Base-by-base conservation (phyloP, 164 flowering plant species). In the Paratinospora sagittata region DNA sequence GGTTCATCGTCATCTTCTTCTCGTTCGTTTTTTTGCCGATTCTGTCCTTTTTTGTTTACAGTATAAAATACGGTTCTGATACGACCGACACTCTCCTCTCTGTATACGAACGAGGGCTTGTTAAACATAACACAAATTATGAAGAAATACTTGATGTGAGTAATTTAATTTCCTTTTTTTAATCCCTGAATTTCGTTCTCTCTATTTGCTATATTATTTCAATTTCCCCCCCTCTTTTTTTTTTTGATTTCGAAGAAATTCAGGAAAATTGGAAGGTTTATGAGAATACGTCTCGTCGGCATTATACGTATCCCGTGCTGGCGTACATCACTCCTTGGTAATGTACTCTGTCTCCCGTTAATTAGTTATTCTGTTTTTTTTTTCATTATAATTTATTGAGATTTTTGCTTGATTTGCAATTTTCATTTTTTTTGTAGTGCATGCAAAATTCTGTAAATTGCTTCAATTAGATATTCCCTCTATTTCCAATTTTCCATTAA, bases 261-360 rank as follows among this genome's bases (percentile, higher is more conserved):
- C 85, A 94, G 98, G 97, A 91, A 77, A 72, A 88, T 76, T 72
- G 82, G n/a, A 87, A 70, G 82, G 82, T 84, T 13, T 78, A 81
- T 14, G 86, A 80, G 68, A 90, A 91, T 82, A 57, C 67, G 8
- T 80, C 86, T 60, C 72, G 16, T 7, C 82, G 93, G 78, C 82
- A 87, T 73, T 88, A 81, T 72, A 39, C 72, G 17, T 71, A 84
- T 79, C 89, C 92, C 1, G 87, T 90, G 14, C 76, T 94, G 75
- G 97, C 90, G 17, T 92, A 94, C 77, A 82, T 92, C 73, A 94
- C 98, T 79, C 97, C 97, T 24, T 94, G 98, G 98, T 93, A 81
- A n/a, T 5, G 6, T 36, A n/a, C 30, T 33, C 14, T 49, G 7
- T 23, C 27, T 23, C 27, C n/a, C 33, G 8, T 23, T 62, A 0